These are phyloP conservation scores for Sicyos baderoa DNA, from an alignment of 306 rosid genomes.

Conservation along the genomic window DNA sequence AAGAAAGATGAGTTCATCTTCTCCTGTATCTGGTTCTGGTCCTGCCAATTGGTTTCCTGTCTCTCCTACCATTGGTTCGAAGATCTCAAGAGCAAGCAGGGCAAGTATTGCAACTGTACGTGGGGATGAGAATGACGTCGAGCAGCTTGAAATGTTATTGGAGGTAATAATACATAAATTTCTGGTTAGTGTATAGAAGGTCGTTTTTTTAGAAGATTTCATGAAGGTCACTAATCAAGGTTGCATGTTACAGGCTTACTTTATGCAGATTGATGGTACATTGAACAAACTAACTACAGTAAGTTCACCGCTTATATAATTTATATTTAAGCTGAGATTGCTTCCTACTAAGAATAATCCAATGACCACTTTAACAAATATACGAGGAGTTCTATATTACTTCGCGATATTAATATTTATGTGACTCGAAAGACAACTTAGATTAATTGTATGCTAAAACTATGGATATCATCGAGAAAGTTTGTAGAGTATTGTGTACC, in stretches of 20 bases:
- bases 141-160: constrained; percentile 82
- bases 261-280: constrained; percentile 75
- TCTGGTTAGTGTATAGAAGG: background rate
- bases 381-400: background rate
- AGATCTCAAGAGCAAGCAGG: constrained; percentile 72
- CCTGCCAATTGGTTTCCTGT: constrained; percentile 41
- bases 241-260: constrained; percentile 26
- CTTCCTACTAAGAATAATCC: background rate
- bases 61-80: constrained; percentile 61
- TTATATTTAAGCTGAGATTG: background rate
- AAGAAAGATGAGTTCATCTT: constrained; percentile 63
- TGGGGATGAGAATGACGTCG: constrained; percentile 67
- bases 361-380: background rate
- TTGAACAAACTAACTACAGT: constrained; percentile 62
- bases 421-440: background rate
- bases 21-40: constrained; percentile 67
- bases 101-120: constrained; percentile 54
- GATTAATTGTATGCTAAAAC: background rate
- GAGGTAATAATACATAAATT: constrained; percentile 45
- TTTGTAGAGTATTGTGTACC: background rate
- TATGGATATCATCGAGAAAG: background rate
- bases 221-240: background rate
- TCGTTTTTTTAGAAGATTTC: background rate
- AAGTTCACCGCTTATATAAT: constrained; percentile 22
- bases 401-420: background rate